These are phyloP conservation scores for Lithohypha guttulata DNA, from an alignment of 2,329 filamentous ascomycete genomes.

Conservation along the genomic window DNA sequence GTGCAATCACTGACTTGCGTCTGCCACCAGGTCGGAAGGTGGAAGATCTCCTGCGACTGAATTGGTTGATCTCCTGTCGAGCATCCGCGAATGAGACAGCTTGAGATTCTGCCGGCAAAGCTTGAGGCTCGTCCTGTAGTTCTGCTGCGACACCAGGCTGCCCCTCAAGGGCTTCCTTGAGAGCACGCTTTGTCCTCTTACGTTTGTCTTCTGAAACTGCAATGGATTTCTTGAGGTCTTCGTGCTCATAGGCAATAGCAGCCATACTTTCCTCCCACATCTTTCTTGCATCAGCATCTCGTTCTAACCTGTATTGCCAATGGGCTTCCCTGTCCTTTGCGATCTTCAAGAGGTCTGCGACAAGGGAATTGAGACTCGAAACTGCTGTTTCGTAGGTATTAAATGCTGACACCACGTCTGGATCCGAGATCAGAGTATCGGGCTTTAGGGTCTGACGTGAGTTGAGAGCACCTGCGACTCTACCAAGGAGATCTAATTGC, in stretches of 20 bases:
- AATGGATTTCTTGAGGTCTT: conserved; percentile 75
- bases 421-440: conserved; percentile 60
- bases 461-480: conserved; percentile 57
- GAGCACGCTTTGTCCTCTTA: conserved; percentile 75
- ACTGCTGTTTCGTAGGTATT: conserved; percentile 83
- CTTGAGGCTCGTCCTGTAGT: conserved; percentile 24
- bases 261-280: conserved; percentile 99
- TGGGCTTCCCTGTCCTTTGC: conserved; percentile 88
- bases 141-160: conserved; percentile 32
- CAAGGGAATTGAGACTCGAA: conserved; percentile 69
- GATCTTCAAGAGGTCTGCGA: conserved; percentile 82
- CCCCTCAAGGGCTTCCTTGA: conserved; percentile 71
- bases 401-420: conserved; percentile 64
- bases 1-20: conserved; percentile 56
- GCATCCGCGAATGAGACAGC: conserved; percentile 28
- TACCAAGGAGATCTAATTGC: conserved; percentile 80
- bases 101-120: conserved; percentile 11
- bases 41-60: conserved; percentile 13
- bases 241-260: conserved; percentile 86
- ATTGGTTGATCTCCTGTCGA: conserved; percentile 26
- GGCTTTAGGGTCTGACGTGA: conserved; percentile 51
- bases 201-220: conserved; percentile 85
- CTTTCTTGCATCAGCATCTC: conserved; percentile 79
- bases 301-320: conserved; percentile 90
- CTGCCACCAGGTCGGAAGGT: conserved; percentile 35